These are phyloP conservation scores for Colletotrichum sp. DNA, from an alignment of 2,329 filamentous ascomycete genomes.

Conservation along the genomic window DNA sequence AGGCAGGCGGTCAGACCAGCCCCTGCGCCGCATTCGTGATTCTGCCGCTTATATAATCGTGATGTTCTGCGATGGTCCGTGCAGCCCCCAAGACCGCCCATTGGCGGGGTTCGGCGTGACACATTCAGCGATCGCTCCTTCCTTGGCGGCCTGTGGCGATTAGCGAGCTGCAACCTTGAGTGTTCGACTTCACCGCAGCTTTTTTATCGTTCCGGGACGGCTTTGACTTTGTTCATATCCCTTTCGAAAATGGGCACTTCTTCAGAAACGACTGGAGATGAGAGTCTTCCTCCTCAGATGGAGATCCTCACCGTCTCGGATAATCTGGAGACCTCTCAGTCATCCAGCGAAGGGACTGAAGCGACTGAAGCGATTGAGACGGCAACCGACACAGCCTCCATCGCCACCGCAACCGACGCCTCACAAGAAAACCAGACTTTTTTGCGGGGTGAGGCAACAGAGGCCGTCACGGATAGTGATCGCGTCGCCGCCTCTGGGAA, in stretches of 20 bases:
- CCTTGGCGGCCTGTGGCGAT: background rate
- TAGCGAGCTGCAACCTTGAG: background rate
- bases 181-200: background rate
- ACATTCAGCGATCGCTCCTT: background rate
- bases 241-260: background rate
- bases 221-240: background rate
- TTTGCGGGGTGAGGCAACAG: background rate
- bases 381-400: background rate
- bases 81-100: background rate
- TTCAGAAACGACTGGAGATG: background rate
- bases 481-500: slow-evolving; percentile 1
- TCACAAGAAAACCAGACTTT: background rate
- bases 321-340: background rate
- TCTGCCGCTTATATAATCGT: background rate
- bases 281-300: background rate
- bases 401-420: background rate
- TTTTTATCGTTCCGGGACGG: background rate
- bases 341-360: background rate
- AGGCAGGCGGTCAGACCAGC: background rate
- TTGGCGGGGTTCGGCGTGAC: background rate
- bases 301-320: background rate
- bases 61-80: background rate
- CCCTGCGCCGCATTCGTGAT: background rate
- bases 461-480: slow-evolving; percentile 12
- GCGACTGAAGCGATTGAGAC: background rate